Evolutionary conservation across 2,329 filamentous ascomycete genomes (phyloP), one percentile per base, ranked within the genome.

Genomic region (Penicillium sp.): DNA sequence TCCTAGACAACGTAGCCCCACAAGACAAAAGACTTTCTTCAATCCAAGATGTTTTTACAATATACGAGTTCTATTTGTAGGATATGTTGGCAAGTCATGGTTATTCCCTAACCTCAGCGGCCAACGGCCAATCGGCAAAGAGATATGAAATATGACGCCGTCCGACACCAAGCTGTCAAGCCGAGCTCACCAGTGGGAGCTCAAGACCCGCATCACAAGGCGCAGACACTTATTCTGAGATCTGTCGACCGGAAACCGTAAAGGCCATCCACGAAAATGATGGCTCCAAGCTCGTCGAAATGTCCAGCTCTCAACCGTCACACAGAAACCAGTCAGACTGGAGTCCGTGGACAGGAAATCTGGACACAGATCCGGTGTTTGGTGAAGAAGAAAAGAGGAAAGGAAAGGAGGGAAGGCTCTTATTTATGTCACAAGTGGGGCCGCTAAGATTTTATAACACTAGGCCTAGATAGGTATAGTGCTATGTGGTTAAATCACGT

Each of bases 161-260:
- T 79, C 80, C 77, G 77, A 77, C 74, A 66, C 63, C 68, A 66
- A 73, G 78, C 75, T 73, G 73, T 77, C 79, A 78, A 78, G 79
- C 83, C 81, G 83, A 85, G 83, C 84, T 90, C 87, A 88, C 82
- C 81, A 76, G 64, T 71, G 83, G 86, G 86, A 89, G 81, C 85
- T 84, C 82, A 84, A 83, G 84, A 82, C 81, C 69, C 66, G 68
- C 72, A 78, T 72, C 69, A 70, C 70, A 67, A 70, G 76, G 79
- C 75, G 80, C 80, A 78, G 76, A 79, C 68, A 63, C 69, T 94
- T 84, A 70, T 76, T 96, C 88, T 95, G 76, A 90, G 88, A 94
- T 87, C 89, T 94, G 92, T 96, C 90, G 89, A 92, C 90, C 86
- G 88, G 89, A 92, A 77, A 90, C 89, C 86, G 57, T 63, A 83